Conservation (phyloP, 139 green algal species). For the Ettlia oleoabundans region DNA sequence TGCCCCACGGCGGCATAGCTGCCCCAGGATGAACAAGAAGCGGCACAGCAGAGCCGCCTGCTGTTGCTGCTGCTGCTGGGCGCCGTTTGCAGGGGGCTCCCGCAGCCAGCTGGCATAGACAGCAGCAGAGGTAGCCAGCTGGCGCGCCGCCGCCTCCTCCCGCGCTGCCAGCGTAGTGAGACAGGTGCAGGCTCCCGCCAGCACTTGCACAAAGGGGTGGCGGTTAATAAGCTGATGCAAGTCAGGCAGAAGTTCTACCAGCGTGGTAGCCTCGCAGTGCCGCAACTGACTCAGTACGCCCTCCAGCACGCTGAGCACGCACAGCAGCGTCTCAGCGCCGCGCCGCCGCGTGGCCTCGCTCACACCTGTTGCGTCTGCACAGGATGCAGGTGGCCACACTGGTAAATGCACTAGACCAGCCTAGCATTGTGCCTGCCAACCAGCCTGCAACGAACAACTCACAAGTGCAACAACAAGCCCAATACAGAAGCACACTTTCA, state of each 20-base stretch:
- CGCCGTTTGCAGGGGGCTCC: not conserved
- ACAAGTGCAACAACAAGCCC: too few species aligned
- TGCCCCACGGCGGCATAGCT: conserved; percentile 67
- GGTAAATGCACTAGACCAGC: too few species aligned
- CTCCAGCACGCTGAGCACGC: conserved; percentile 62
- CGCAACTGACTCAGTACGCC: conserved; percentile 44
- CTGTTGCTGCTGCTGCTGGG: not conserved
- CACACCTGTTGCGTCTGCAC: not conserved
- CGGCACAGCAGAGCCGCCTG: conserved; percentile 27
- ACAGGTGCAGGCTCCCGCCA: conserved; percentile 53
- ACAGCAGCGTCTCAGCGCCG: conserved; percentile 63
- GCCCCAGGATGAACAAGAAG: conserved; percentile 76
- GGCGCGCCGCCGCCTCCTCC: conserved; percentile 22
- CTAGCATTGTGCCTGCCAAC: too few species aligned
- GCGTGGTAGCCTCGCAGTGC: conserved; percentile 37
- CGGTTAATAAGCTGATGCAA: conserved; percentile 61
- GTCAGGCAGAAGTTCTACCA: conserved; percentile 58
- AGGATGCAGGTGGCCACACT: too few species aligned
- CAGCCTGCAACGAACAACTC: too few species aligned
- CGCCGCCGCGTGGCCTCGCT: conserved; percentile 22
- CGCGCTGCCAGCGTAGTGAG: conserved; percentile 59
- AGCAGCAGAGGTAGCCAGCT: conserved; percentile 41
- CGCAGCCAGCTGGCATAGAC: conserved; percentile 35
- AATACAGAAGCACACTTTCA: too few species aligned
- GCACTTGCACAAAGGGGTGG: conserved; percentile 58